These are phyloP conservation scores for Apiotrichum veenhuisii DNA, from an alignment of 1,284 basidiomycete genomes.

Conservation along the genomic window DNA sequence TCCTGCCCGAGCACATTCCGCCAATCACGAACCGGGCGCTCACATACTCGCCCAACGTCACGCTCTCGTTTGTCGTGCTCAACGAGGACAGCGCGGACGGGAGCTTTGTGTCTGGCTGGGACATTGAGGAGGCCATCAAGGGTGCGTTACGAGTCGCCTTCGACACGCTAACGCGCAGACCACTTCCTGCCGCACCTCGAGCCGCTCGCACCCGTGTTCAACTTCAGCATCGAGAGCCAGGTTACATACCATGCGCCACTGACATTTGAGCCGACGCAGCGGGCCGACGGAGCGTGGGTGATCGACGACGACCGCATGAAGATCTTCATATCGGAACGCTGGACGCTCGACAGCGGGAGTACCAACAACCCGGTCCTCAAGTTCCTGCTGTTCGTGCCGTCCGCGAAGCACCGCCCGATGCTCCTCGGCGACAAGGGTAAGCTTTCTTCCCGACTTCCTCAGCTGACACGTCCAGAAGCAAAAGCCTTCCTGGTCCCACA, in stretches of 20 bases:
- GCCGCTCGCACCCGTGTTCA: slow-evolving; percentile 66
- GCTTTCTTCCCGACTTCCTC: slow-evolving; percentile 14
- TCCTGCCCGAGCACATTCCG: slow-evolving; percentile 53
- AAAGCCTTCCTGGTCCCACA: slow-evolving; percentile 80
- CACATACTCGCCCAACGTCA: slow-evolving; percentile 70
- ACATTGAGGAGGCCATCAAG: slow-evolving; percentile 60
- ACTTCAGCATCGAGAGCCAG: slow-evolving; percentile 90
- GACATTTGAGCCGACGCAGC: slow-evolving; percentile 61
- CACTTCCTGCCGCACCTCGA: slow-evolving; percentile 65
- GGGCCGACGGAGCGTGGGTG: slow-evolving; percentile 52
- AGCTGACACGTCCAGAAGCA: slow-evolving; percentile 22
- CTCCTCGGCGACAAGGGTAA: slow-evolving; percentile 59
- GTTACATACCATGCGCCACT: slow-evolving; percentile 87
- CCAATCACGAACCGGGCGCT: slow-evolving; percentile 43
- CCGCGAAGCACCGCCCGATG: slow-evolving; percentile 64
- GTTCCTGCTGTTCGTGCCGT: slow-evolving; percentile 87
- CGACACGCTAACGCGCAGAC: slow-evolving; percentile 51
- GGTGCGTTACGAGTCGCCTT: slow-evolving; percentile 53
- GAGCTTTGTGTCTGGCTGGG: slow-evolving; percentile 63
- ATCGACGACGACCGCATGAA: slow-evolving; percentile 76
- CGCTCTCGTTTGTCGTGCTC: slow-evolving; percentile 56
- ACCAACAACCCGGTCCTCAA: slow-evolving; percentile 90
- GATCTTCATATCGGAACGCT: slow-evolving; percentile 89
- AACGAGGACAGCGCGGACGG: slow-evolving; percentile 80
- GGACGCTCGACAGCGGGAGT: slow-evolving; percentile 62